Evolutionary conservation across 2,329 filamentous ascomycete genomes (phyloP).

Genomic region (Trichoderma sp.): DNA sequence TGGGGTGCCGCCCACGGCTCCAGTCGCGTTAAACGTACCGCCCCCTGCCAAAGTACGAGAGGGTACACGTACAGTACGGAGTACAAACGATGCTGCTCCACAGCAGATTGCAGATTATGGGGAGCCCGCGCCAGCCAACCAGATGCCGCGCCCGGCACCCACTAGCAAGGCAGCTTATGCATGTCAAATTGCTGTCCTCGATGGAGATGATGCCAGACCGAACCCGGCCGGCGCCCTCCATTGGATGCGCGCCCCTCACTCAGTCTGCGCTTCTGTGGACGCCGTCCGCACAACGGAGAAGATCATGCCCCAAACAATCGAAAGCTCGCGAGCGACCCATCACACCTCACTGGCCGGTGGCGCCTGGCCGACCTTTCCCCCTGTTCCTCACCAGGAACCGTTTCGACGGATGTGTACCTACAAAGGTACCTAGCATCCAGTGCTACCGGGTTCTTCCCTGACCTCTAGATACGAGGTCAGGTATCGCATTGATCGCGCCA

Average conservation of each 20-base stretch:
- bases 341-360: slow-evolving; percentile 4
- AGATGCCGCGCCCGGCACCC: not conserved
- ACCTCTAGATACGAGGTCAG: not conserved
- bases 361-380: not conserved
- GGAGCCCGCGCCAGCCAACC: slow-evolving; percentile 8
- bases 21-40: not conserved
- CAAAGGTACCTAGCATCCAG: no score
- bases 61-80: no score
- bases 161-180: slow-evolving; percentile 23
- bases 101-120: slow-evolving; percentile 11
- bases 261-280: slow-evolving; percentile 2
- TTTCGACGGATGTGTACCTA: no score
- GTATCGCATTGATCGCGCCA: not conserved
- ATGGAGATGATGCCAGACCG: not conserved
- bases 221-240: not conserved
- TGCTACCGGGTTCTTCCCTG: no score
- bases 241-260: slow-evolving; percentile 13
- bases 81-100: not conserved
- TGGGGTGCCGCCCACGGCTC: slow-evolving; percentile 2
- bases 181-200: slow-evolving; percentile 22
- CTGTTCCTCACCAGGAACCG: slow-evolving; percentile 22
- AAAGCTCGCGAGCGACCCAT: slow-evolving; percentile 10
- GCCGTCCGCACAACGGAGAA: slow-evolving; percentile 4
- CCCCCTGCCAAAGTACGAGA: not conserved
- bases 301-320: slow-evolving; percentile 14